Evolutionary conservation across 306 rosid species (phyloP).

Genomic region (Fragaria nilgerrensis): DNA sequence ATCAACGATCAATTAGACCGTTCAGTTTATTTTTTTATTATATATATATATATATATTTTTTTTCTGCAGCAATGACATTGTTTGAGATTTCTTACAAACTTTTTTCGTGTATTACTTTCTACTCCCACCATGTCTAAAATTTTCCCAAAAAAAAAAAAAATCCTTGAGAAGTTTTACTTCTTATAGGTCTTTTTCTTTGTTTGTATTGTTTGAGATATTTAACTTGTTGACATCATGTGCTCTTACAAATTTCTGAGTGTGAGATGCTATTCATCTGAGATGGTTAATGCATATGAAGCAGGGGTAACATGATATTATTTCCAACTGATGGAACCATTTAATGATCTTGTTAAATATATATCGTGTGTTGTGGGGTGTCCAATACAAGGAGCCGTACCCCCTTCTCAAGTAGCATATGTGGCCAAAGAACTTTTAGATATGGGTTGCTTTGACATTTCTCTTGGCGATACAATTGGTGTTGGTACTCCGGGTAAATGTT

Average conservation of each 20-base stretch:
- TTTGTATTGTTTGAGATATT: background rate
- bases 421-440: slow-evolving; percentile 69
- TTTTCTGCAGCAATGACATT: background rate
- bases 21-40: no score
- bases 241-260: background rate
- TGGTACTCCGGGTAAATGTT: slow-evolving; percentile 83
- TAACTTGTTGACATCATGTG: background rate
- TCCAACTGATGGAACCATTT: slow-evolving; percentile 12
- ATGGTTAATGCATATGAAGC: background rate
- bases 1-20: background rate
- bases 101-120: background rate
- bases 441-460: slow-evolving; percentile 92
- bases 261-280: background rate
- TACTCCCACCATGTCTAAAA: no score
- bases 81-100: background rate
- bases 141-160: no score
- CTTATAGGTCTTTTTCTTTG: background rate
- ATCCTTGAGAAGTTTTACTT: background rate
- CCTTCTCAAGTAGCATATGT: slow-evolving; percentile 79
- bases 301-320: background rate
- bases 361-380: slow-evolving; percentile 94
- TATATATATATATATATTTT: no score
- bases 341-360: slow-evolving; percentile 51
- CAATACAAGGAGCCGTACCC: slow-evolving; percentile 73
- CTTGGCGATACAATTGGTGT: slow-evolving; percentile 96